Evolutionary conservation across 139 green algal genomes (phyloP).

Genomic region (Tetraselmis chui): DNA sequence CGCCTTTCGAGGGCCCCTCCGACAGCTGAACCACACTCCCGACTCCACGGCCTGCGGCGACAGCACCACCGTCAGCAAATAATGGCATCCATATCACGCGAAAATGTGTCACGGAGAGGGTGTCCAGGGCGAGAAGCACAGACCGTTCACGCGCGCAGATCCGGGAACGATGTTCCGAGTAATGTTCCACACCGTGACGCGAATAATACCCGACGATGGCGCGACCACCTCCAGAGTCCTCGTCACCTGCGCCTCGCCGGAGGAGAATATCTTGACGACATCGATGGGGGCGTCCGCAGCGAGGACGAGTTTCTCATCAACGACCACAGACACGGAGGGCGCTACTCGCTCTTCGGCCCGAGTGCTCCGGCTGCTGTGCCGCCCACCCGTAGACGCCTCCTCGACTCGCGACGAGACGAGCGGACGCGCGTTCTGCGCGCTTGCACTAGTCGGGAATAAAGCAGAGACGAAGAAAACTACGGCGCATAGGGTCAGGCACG

Average conservation of each 20-base stretch:
- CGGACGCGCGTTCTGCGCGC: no score
- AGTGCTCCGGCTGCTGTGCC: no score
- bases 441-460: no score
- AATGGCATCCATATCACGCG: no score
- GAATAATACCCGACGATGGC: background rate
- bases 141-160: background rate
- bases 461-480: no score
- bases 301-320: background rate
- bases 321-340: background rate
- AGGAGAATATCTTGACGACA: background rate
- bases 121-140: no score
- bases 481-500: no score
- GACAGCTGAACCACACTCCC: background rate
- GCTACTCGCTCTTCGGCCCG: no score
- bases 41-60: background rate
- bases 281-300: background rate
- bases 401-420: no score
- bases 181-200: background rate
- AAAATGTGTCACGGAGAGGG: no score
- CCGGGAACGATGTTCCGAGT: background rate
- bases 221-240: background rate
- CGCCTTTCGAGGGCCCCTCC: background rate
- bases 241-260: background rate
- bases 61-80: no score
- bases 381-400: no score